Conservation (phyloP, 306 rosid genomes). For the Biancaea sappan region DNA sequence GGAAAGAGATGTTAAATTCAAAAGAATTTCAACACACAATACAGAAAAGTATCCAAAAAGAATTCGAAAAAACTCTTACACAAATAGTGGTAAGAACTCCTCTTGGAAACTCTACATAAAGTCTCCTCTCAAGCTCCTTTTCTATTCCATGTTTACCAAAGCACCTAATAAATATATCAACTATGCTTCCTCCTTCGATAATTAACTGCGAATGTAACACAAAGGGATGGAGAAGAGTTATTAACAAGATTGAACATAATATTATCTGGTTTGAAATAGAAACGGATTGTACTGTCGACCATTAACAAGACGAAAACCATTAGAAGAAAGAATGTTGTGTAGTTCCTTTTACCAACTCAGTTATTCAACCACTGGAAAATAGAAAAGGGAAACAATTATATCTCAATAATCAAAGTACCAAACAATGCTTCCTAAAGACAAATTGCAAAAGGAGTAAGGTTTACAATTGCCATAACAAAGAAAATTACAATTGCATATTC, state of each 20-base stretch:
- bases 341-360: slow-evolving; percentile 93
- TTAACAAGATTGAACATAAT: slow-evolving; percentile 15
- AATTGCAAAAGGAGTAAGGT: not conserved
- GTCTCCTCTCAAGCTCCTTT: slow-evolving; percentile 64
- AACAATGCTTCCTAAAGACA: not conserved
- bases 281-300: slow-evolving; percentile 50
- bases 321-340: slow-evolving; percentile 86
- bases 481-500: too few relatives aligned
- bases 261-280: slow-evolving; percentile 2
- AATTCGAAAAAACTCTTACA: slow-evolving; percentile 43
- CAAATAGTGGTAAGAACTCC: slow-evolving; percentile 75
- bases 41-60: not conserved
- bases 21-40: not conserved
- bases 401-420: slow-evolving; percentile 14
- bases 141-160: slow-evolving; percentile 73
- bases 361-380: slow-evolving; percentile 91
- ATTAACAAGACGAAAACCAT: slow-evolving; percentile 73
- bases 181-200: slow-evolving; percentile 82
- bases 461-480: slow-evolving; percentile 2
- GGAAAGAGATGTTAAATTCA: slow-evolving; percentile 38
- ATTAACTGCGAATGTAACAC: slow-evolving; percentile 54
- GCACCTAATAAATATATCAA: slow-evolving; percentile 84
- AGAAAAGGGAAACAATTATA: not conserved
- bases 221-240: slow-evolving; percentile 26
- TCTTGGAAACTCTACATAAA: slow-evolving; percentile 71